Evolutionary conservation across 2,329 filamentous ascomycete genomes (phyloP), one percentile per base, ranked within the genome.

Genomic region (Simplicillium aogashimaense): DNA sequence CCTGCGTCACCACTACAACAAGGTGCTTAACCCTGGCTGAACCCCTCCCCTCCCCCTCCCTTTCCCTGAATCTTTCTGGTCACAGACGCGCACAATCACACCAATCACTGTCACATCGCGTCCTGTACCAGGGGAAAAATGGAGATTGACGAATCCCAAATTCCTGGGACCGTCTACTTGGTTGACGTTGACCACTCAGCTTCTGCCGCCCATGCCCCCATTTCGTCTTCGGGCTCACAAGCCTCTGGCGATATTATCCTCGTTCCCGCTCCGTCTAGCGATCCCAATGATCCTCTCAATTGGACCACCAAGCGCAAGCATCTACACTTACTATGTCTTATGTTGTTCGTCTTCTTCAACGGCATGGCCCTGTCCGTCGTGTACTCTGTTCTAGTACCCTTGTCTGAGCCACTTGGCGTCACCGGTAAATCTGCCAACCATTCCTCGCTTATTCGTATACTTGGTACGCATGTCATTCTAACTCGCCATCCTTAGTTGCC

Each of bases 271-370:
- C 72, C 72, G 2, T 69, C 66, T 0, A 52, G 56, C 10, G 67
- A 75, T 44, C 65, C 69, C 4, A 67, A 72, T 33, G 72, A 76
- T 44, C 72, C 72, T 3, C 55, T 76, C 29, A 75, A 70, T 43
- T 71, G 70, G 70, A 60, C 47, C 3, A 48, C 45, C 34, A 44
- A 49, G 2, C 49, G 54, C 2, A 59, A 58, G 38, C 17, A 49
- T 0, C 45, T 51, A 11, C 47, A 52, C 5, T 35, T 58, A 14
- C 35, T 52, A n/a, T 59, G 55, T 16, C 47, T 53, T 7, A 52
- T 53, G 29, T 33, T 58, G 58, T 66, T 60, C 29, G 59, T 57
- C 6, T 58, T 58, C 46, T 60, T 63, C 46, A 56, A 56, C 14
- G 64, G 64, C 37, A 65, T 67, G 42, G 59, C 64, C 1, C 45